phyloP scores from a whole-genome alignment of 139 green algal genomes.

The Spirogloea muscicola region DNA sequence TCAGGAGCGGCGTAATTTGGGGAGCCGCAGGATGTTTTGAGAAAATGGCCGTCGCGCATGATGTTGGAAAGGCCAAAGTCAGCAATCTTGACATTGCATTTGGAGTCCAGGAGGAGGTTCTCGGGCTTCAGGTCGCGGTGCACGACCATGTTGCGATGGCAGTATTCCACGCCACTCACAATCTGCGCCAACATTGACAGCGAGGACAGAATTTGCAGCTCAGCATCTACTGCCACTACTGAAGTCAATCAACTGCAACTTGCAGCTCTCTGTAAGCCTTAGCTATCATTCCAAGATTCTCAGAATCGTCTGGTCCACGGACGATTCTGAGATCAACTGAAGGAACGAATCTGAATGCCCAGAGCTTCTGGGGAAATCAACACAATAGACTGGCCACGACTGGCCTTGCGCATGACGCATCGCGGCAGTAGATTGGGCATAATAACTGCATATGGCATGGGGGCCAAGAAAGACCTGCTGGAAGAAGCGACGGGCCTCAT shows the following conservation, averaged over 20 bases:
- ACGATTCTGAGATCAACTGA: no score
- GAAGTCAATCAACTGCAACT: no score
- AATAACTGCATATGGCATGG: no score
- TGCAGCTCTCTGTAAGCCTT: no score
- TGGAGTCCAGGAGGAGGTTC: slow-evolving; percentile 93
- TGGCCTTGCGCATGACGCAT: no score
- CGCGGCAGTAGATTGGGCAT: no score
- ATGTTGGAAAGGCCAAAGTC: slow-evolving; percentile 98
- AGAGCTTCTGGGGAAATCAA: no score
- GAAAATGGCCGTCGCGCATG: slow-evolving; percentile 97
- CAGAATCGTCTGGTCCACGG: no score
- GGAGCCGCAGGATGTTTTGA: slow-evolving; percentile 94
- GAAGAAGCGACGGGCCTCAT: slow-evolving; percentile 97
- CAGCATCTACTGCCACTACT: no score
- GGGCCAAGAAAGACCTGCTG: slow-evolving; percentile 97
- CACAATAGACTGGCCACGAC: not conserved
- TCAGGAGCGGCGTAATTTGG: slow-evolving; percentile 99
- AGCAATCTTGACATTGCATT: slow-evolving; percentile 88
- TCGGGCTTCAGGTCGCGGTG: slow-evolving; percentile 88
- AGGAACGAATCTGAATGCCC: no score
- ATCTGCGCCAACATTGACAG: slow-evolving; percentile 28
- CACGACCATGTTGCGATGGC: slow-evolving; percentile 94
- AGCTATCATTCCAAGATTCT: no score
- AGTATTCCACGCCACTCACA: slow-evolving; percentile 89
- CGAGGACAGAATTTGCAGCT: no score